Evolutionary conservation across 2,329 filamentous ascomycete species (phyloP), one percentile per base, ranked within the genome.

Genomic region (Alternaria brassicicola): DNA sequence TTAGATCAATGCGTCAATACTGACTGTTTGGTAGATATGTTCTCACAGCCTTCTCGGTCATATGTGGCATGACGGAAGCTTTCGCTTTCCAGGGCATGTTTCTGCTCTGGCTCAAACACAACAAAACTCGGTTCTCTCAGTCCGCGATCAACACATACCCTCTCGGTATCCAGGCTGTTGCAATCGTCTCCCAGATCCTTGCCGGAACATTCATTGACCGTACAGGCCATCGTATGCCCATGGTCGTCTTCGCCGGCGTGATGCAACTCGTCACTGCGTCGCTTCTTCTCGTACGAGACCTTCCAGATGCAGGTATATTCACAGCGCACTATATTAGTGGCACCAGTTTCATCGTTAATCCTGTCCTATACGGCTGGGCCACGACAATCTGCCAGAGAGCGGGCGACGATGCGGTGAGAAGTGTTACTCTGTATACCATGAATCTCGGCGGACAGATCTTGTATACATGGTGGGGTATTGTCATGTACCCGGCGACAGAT

Each of bases 61-160:
- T 73, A 17, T 65, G 62, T 39, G 70, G 66, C 28, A 71, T 71
- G 52, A 70, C 77, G 13, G 76, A 79, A 60, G 76, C 74, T 10
- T 77, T 62, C 25, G 63, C 61, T 15, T 63, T 67, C 45, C 64
- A 68, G 52, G 64, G 63, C 49, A 61, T 68, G 54, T 63, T 70
- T 30, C 62, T 68, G 12, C 61, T 69, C 35, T 67, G 59, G 61
- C 52, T 69, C 28, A 66, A 65, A 31, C 42, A 66, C 47, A 48
- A 68, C 45, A 61, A 60, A 19, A 17, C 38, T 13, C 53, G 61
- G 19, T 70, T 63, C 52, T 65, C 78, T 0, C 76, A 84, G 0
- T 38, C 78, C 0, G 81, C 86, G 63, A 78, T 83, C 33, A 87
- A 86, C 70, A 83, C 85, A 63, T 86, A 86, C 52, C 84, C 84